phyloP scores from a whole-genome alignment of 2,329 filamentous ascomycete genomes.

The Hymenoscyphus fraxineus region DNA sequence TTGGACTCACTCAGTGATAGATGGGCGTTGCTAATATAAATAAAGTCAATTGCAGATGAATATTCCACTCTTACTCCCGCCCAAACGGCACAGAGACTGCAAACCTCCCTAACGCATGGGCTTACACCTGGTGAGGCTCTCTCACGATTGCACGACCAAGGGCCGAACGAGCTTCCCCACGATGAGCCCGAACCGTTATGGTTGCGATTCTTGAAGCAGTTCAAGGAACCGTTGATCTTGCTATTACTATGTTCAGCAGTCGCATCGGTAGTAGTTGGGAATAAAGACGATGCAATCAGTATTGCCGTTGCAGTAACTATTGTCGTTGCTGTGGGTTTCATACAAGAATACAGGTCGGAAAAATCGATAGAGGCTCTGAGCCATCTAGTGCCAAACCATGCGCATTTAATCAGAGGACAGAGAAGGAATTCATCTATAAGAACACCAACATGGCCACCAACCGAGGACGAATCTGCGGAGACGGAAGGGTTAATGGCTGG shows the following conservation, averaged over 20 bases:
- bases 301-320: slow-evolving; percentile 96
- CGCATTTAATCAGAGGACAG: slow-evolving; percentile 74
- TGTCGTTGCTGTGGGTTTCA: slow-evolving; percentile 91
- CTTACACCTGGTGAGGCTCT: slow-evolving; percentile 78
- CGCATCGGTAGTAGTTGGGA: slow-evolving; percentile 86
- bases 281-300: slow-evolving; percentile 90
- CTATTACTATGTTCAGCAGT: slow-evolving; percentile 85
- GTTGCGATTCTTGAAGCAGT: slow-evolving; percentile 93
- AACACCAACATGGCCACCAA: slow-evolving; percentile 47
- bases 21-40: background rate
- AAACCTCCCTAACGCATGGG: slow-evolving; percentile 79
- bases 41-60: slow-evolving; percentile 48
- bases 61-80: slow-evolving; percentile 67
- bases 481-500: slow-evolving; percentile 25
- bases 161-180: slow-evolving; percentile 90
- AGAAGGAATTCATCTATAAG: slow-evolving; percentile 22
- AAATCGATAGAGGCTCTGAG: slow-evolving; percentile 95
- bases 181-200: slow-evolving; percentile 92
- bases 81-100: slow-evolving; percentile 72
- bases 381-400: slow-evolving; percentile 89
- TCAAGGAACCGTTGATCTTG: slow-evolving; percentile 91
- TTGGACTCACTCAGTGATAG: too few species aligned
- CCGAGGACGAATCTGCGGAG: slow-evolving; percentile 27
- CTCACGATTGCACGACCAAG: slow-evolving; percentile 73
- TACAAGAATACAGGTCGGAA: slow-evolving; percentile 96